These are phyloP conservation scores for Penicillium lividum DNA, from an alignment of 495 filamentous ascomycete species.

Conservation along the genomic window DNA sequence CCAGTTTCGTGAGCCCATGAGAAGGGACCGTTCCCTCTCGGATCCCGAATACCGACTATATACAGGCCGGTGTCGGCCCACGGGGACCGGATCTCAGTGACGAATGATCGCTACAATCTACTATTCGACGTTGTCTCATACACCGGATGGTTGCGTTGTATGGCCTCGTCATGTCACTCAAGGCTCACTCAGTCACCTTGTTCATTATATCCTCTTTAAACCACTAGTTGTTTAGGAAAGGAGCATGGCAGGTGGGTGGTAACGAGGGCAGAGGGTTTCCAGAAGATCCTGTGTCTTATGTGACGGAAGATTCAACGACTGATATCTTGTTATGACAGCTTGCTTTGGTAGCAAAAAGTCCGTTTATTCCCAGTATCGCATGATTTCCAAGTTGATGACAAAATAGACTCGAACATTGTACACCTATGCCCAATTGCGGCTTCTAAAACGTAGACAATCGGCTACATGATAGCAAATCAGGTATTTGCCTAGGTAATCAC, in stretches of 20 bases:
- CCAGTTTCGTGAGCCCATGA: conserved; percentile 34
- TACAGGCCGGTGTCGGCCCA: conserved; percentile 23
- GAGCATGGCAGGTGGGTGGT: conserved; percentile 15
- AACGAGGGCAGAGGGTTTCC: conserved; percentile 15
- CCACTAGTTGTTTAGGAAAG: conserved; percentile 7
- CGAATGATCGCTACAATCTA: conserved; percentile 28
- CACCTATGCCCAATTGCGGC: background rate
- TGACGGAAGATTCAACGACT: conserved; percentile 32
- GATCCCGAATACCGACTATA: conserved; percentile 25
- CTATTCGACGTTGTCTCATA: conserved; percentile 9
- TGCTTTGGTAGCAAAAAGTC: conserved; percentile 38
- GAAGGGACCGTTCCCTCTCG: conserved; percentile 23
- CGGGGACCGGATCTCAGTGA: conserved; percentile 28
- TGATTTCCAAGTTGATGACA: conserved; percentile 9
- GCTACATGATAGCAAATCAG: background rate
- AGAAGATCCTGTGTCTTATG: conserved; percentile 26
- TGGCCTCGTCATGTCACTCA: conserved; percentile 18
- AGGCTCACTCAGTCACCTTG: conserved; percentile 12
- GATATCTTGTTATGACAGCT: conserved; percentile 38
- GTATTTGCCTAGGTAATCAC: background rate
- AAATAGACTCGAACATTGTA: background rate
- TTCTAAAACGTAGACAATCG: background rate
- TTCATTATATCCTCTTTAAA: conserved; percentile 1
- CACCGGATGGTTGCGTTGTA: conserved; percentile 15
- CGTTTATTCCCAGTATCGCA: conserved; percentile 27